phyloP scores from a whole-genome alignment of 768 basidiomycete species.

The Leccinum aurantiacum region DNA sequence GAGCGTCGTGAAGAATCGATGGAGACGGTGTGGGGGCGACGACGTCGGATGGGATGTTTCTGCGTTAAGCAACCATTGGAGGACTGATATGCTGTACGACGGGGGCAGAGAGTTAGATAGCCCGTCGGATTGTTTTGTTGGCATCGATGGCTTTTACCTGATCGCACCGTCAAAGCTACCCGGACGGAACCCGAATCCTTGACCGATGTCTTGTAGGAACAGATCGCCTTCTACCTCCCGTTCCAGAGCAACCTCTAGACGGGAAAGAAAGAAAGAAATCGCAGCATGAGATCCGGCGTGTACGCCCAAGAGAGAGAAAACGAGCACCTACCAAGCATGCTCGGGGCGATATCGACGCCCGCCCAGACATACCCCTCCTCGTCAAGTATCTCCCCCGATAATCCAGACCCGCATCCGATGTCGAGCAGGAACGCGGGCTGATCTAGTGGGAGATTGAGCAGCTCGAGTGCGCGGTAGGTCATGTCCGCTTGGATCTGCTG shows the following conservation, averaged over 20 bases:
- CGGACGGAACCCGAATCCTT: slow-evolving; percentile 95
- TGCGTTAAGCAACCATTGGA: slow-evolving; percentile 98
- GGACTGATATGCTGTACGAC: slow-evolving; percentile 83
- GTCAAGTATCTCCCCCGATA: slow-evolving; percentile 94
- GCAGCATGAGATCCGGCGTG: not conserved
- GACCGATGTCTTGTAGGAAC: slow-evolving; percentile 96
- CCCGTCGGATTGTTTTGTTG: not conserved
- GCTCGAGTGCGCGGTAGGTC: slow-evolving; percentile 93
- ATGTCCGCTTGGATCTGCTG: slow-evolving; percentile 97
- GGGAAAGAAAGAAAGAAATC: not conserved
- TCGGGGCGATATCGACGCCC: slow-evolving; percentile 92
- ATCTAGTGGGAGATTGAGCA: slow-evolving; percentile 78
- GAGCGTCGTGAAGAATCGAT: slow-evolving; percentile 89
- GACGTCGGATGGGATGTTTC: slow-evolving; percentile 89
- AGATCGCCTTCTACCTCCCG: slow-evolving; percentile 95
- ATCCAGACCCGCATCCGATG: slow-evolving; percentile 95
- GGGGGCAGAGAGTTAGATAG: not conserved
- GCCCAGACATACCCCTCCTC: slow-evolving; percentile 93
- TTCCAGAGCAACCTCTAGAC: slow-evolving; percentile 84
- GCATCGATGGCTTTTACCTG: slow-evolving; percentile 49
- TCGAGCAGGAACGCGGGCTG: slow-evolving; percentile 87
- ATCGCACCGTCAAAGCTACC: slow-evolving; percentile 98
- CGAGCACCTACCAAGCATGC: slow-evolving; percentile 84
- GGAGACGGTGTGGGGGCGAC: slow-evolving; percentile 82
- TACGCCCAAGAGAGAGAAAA: too few relatives aligned